Conservation (phyloP, 805 yeast species). For the Yamadazyma takamatsuzukensis region DNA sequence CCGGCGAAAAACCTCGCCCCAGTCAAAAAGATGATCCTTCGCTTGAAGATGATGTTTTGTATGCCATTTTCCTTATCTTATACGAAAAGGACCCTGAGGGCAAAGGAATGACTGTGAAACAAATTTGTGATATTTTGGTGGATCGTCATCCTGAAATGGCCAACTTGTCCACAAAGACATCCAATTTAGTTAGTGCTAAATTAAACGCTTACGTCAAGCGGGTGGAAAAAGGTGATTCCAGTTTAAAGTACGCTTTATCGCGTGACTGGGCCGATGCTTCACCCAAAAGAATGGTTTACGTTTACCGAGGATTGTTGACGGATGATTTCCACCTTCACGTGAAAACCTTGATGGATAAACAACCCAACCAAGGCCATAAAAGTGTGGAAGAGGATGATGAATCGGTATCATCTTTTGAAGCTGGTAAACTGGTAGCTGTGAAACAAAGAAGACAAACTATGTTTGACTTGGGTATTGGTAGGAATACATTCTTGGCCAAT, state of each 20-base stretch:
- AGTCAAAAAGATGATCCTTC: slow-evolving; percentile 55
- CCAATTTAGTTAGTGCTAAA: slow-evolving; percentile 78
- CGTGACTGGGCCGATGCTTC: slow-evolving; percentile 92
- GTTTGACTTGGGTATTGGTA: slow-evolving; percentile 46
- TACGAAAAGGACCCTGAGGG: slow-evolving; percentile 66
- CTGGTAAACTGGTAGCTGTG: slow-evolving; percentile 28
- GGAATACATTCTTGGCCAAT: slow-evolving; percentile 35
- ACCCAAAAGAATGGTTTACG: slow-evolving; percentile 86
- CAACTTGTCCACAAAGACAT: slow-evolving; percentile 71
- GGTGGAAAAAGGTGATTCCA: slow-evolving; percentile 77
- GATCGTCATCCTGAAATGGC: slow-evolving; percentile 84
- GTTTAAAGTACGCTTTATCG: slow-evolving; percentile 67
- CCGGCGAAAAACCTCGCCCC: slow-evolving; percentile 69
- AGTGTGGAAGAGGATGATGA: slow-evolving; percentile 15
- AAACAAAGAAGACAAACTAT: slow-evolving; percentile 52
- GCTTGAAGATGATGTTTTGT: slow-evolving; percentile 71
- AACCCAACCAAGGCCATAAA: slow-evolving; percentile 2
- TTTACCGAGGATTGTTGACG: slow-evolving; percentile 73
- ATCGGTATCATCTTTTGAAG: slow-evolving; percentile 22
- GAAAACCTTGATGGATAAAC: slow-evolving; percentile 52
- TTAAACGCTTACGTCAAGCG: slow-evolving; percentile 81
- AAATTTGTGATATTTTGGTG: slow-evolving; percentile 70
- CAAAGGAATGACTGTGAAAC: slow-evolving; percentile 86
- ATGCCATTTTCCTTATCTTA: slow-evolving; percentile 69
- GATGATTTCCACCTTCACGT: slow-evolving; percentile 75